Percentiles rank a stretch among this genome's conserved stretches.
These are phyloP conservation scores for Heterobasidion parviporum DNA, from an alignment of 1,284 basidiomycete species.

Conservation along the genomic window DNA sequence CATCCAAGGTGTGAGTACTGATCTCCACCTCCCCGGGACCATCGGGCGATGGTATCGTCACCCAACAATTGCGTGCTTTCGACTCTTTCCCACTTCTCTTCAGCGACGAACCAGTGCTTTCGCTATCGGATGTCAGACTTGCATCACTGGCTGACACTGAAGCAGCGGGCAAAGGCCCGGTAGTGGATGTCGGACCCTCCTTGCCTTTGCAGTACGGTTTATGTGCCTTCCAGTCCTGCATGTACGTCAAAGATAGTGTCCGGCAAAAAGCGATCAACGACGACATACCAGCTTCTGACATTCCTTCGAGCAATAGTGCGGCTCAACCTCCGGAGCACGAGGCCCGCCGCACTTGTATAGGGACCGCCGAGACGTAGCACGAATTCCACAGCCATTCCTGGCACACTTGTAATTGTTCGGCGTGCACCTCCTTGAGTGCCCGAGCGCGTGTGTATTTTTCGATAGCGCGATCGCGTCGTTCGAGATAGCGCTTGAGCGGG, in stretches of 20 bases:
- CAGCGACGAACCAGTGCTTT: neutral
- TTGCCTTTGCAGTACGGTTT: neutral
- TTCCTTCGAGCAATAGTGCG: neutral
- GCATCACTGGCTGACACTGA: neutral
- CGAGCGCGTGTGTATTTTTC: neutral
- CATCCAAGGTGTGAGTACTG: neutral
- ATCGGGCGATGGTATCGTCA: neutral
- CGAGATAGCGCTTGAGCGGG: neutral
- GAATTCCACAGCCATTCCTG: neutral
- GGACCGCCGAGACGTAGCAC: neutral
- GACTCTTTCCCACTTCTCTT: neutral
- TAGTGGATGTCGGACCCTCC: neutral
- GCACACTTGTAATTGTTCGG: neutral
- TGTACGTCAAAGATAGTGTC: too few species aligned
- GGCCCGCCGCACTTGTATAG: neutral
- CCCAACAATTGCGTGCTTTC: neutral
- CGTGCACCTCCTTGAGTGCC: neutral
- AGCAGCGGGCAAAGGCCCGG: neutral
- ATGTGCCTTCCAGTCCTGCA: neutral
- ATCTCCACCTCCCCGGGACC: neutral
- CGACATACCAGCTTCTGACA: neutral
- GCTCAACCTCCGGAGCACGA: neutral
- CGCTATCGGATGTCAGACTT: neutral
- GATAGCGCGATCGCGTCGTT: neutral
- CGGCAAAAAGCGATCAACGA: too few species aligned